phyloP scores from a whole-genome alignment of 306 rosid species.

The Begonia fuchsioides region DNA sequence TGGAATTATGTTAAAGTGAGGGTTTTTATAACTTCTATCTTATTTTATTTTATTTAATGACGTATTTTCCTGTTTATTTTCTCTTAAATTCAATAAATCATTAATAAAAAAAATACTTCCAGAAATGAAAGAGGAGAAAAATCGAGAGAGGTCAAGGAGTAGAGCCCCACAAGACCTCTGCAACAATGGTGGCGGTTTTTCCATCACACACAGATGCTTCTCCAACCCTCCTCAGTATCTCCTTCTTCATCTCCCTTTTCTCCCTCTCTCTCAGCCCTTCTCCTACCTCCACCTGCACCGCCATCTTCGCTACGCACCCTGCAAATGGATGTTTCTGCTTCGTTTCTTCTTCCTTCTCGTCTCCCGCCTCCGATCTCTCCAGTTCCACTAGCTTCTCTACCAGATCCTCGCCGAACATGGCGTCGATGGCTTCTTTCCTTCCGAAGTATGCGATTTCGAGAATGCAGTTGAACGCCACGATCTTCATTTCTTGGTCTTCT shows the following conservation, averaged over 20 bases:
- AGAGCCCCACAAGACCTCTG: slow-evolving; percentile 88
- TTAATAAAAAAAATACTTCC: too few relatives aligned
- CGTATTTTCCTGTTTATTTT: too few relatives aligned
- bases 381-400: slow-evolving; percentile 53
- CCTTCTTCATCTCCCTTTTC: slow-evolving; percentile 61
- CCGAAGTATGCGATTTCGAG: slow-evolving; percentile 80
- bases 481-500: slow-evolving; percentile 18
- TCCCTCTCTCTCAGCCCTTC: slow-evolving; percentile 89
- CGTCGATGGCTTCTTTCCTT: slow-evolving; percentile 80
- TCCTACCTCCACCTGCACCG: slow-evolving; percentile 81
- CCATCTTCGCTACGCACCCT: slow-evolving; percentile 68
- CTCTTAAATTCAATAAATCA: too few relatives aligned
- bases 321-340: slow-evolving; percentile 42
- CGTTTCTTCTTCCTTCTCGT: slow-evolving; percentile 24
- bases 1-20: too few relatives aligned
- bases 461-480: slow-evolving; percentile 41
- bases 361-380: slow-evolving; percentile 56
- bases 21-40: too few relatives aligned
- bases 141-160: slow-evolving; percentile 21
- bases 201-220: slow-evolving; percentile 63
- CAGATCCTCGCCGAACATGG: slow-evolving; percentile 56
- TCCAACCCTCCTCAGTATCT: slow-evolving; percentile 41
- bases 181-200: slow-evolving; percentile 60
- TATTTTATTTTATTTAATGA: too few relatives aligned
- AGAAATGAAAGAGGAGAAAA: too few relatives aligned